A percentile compares a stretch with the other conserved stretches of the same genome.
Evolutionary conservation across 257 asterid genomes (phyloP).

Genomic region (Primulina huaijiensis): DNA sequence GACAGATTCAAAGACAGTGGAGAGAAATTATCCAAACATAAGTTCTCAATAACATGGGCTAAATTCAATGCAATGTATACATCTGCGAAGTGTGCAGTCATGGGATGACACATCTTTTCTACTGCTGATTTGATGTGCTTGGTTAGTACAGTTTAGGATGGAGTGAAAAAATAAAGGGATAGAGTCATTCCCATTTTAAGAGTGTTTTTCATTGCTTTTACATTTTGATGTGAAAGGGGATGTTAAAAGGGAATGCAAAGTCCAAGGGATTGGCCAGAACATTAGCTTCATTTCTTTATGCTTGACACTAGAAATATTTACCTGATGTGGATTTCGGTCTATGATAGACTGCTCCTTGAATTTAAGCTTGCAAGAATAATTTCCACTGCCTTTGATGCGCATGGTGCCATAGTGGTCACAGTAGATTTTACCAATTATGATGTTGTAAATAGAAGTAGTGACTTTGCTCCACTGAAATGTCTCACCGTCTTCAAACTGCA

Average conservation of each 20-base stretch:
- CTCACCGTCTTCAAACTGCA: constrained; percentile 95
- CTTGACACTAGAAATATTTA: constrained; percentile 30
- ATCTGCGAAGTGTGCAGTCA: too few relatives aligned
- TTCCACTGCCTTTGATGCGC: constrained; percentile 96
- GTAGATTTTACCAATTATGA: constrained; percentile 89
- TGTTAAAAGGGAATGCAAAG: too few relatives aligned
- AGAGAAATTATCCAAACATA: not conserved
- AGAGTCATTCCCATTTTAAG: too few relatives aligned
- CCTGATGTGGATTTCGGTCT: constrained; percentile 99
- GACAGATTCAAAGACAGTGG: not conserved
- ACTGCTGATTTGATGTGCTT: constrained; percentile 6
- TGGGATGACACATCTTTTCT: not conserved
- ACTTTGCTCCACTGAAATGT: constrained; percentile 99
- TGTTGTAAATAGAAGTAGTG: constrained; percentile 94
- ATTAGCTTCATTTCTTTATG: constrained; percentile 2
- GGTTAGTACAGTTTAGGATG: not conserved
- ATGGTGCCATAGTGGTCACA: constrained; percentile 96
- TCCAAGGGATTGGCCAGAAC: constrained; percentile 5
- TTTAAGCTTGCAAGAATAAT: constrained; percentile 92
- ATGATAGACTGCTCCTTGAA: constrained; percentile 99
- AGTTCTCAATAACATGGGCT: too few relatives aligned
- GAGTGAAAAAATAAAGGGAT: not conserved
- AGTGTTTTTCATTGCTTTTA: too few relatives aligned
- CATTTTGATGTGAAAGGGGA: too few relatives aligned
- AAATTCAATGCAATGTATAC: too few relatives aligned